Evolutionary conservation across 2,329 filamentous ascomycete genomes (phyloP), one percentile per base, ranked within the genome.

Genomic region (Zarea fungicola): DNA sequence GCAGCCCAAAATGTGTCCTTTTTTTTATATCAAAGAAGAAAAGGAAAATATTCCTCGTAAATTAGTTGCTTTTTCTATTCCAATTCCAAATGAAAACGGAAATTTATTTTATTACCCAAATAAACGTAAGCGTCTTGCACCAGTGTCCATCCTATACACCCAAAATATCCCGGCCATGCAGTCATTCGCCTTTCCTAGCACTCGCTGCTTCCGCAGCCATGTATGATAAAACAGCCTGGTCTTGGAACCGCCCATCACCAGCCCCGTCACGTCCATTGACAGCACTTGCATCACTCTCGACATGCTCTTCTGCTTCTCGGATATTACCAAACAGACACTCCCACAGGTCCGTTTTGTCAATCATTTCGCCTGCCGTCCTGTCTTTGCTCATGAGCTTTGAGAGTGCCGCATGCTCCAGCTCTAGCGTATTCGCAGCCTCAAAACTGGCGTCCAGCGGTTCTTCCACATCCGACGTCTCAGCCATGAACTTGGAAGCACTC

Each of bases 351-450:
- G 82, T 78, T 54, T 85, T 79, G 37, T 81, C 76, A 3, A 97
- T 87, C 49, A 87, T 72, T 66, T 97, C 93, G 1, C 92, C 92
- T 1, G 84, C 84, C 2, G 79, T 76, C 48, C 78, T 80, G 22
- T 83, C 80, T 55, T 84, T 84, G 32, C 77, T 80, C 68, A 96
- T 80, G 49, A 96, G 65, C 56, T 80, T 84, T 1, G 78, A 77
- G 29, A 95, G 66, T 1, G 81, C 75, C 6, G 85, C 86, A 52
- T 86, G 78, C 66, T 95, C 81, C 57, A 96, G 66, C 66, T 96
- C 89, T 39, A 87, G 70, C 4, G 89, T 89, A 61, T 97, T 95
- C 2, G 91, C 91, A 13, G 78, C 83, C 54, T 96, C 91, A 13
- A 97, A 72, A 16, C 76, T 74, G 52, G 77, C 69, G 60, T 88